Base-by-base conservation (phyloP, 805 yeast genomes). In the Metschnikowia arizonensis region DNA sequence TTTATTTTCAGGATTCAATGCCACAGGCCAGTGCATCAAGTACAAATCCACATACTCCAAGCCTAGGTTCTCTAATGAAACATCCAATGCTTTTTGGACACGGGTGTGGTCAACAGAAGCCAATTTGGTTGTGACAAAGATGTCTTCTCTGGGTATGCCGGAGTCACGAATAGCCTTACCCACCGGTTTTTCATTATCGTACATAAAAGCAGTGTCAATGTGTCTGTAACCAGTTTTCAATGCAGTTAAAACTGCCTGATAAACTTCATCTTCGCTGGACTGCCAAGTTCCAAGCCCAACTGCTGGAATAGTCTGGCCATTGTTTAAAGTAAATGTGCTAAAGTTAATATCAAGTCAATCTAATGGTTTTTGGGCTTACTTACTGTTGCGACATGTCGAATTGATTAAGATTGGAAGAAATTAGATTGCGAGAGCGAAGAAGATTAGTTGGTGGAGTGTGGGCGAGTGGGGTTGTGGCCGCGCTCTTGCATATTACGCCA, bases 1-100 rank as follows among this genome's bases (percentile, higher is more conserved):
- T 32, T 46, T 43, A 12, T 61, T 61, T 15, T 67, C 68, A n/a
- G 72, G 63, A 43, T 72, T 75, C 47, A 77, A 62, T 10, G 83
- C 69, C 33, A 77, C 76, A 5, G 96, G 96, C 95, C 95, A 88
- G 65, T 88, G 96, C 61, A 87, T 75, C 59, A 88, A 73, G 60
- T 82, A 81, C 48, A 88, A 68, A 60, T 88, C 96, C 43, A 88
- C 83, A 57, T 88, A 88, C 41, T 83, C 91, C 54, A 85, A 58
- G 0, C 81, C 82, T 50, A 87, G 70, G 57, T 82, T 79, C 54
- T 73, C 56, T 57, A 87, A 70, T 5, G 90, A 82, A 40, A 65
- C 68, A 9, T 79, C 74, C 33, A 86, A 64, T 9, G 84, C 85
- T 17, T 59, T 66, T 29, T 59, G 76, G 10, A 82, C 82, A 47